Evolutionary conservation across 2,329 filamentous ascomycete species (phyloP), one percentile per base, ranked within the genome.

Genomic region (Botryotinia globosa): DNA sequence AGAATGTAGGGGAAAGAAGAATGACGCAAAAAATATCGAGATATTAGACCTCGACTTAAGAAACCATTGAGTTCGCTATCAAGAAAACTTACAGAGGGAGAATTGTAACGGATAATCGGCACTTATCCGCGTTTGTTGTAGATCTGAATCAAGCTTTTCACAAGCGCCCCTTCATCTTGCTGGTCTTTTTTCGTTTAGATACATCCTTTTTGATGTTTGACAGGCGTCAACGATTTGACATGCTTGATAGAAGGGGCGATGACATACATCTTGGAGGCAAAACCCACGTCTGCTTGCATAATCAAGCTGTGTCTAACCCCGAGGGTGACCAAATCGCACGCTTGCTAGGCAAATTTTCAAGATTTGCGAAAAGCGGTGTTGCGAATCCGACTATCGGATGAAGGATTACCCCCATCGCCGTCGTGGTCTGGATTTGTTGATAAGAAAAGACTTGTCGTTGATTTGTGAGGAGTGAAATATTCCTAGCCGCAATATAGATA

Each of bases 381-480:
- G 37, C 61, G 48, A 71, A 22, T 71, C 61, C 69, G 61, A 67
- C 4, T 67, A 66, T 71, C 69, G 69, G 69, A 45, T 59, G 48
- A 29, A 48, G 48, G 54, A 58, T 67, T 56, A 37, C 22, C 25
- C 58, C 42, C 18, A 34, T 10, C 8, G 1, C n/a, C 14, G 29
- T 29, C 16, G n/a, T 32, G n/a, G 51, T 56, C 29, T 44, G 25
- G 42, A 63, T 62, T 54, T 25, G 58, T 48, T 20, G 58, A 70
- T 70, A 70, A 63, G 68, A 39, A 42, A 42, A 25, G 18, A 20
- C 45, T 64, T 22, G 20, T 22, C 32, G 20, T 22, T 18, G n/a
- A 63, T 51, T 61, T 37, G 58, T 71, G 68, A 58, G 25, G 48
- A 48, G 22, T 45, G 51, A 56, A 56, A 63, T 62, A 39, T 18